Percentiles rank a stretch among this genome's conserved stretches.
Evolutionary conservation across 139 green algal species (phyloP).

Genomic region (Trebouxia sp.): DNA sequence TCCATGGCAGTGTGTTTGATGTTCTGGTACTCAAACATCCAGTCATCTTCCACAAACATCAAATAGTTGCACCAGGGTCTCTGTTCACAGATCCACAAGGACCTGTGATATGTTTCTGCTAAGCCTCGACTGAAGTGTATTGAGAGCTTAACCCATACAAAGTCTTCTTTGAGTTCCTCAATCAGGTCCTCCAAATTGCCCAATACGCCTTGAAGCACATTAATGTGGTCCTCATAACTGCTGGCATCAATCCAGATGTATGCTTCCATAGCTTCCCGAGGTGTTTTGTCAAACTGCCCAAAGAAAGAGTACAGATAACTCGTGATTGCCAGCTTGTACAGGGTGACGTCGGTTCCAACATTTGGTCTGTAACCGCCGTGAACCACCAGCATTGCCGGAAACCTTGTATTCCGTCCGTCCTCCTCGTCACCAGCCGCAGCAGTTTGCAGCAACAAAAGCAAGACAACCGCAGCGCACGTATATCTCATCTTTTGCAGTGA

Average conservation of each 20-base stretch:
- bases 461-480: background rate
- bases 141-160: background rate
- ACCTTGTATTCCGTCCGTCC: background rate
- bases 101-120: background rate
- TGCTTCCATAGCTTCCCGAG: background rate
- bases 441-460: background rate
- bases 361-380: background rate
- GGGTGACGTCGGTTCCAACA: background rate
- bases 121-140: background rate
- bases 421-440: background rate
- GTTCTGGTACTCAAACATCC: slow-evolving; percentile 17
- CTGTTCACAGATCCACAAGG: background rate
- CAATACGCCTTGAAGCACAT: background rate
- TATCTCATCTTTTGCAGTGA: background rate
- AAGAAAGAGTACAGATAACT: slow-evolving; percentile 7
- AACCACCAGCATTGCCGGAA: background rate
- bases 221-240: slow-evolving; percentile 11
- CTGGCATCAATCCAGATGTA: background rate
- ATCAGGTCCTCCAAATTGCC: background rate
- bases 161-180: background rate
- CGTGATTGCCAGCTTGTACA: slow-evolving; percentile 3
- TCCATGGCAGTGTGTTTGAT: slow-evolving; percentile 9
- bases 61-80: slow-evolving; percentile 1
- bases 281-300: background rate
- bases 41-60: slow-evolving; percentile 10